Base-by-base conservation (phyloP, 75 land plant genomes). In the Adiantum capillusveneris region DNA sequence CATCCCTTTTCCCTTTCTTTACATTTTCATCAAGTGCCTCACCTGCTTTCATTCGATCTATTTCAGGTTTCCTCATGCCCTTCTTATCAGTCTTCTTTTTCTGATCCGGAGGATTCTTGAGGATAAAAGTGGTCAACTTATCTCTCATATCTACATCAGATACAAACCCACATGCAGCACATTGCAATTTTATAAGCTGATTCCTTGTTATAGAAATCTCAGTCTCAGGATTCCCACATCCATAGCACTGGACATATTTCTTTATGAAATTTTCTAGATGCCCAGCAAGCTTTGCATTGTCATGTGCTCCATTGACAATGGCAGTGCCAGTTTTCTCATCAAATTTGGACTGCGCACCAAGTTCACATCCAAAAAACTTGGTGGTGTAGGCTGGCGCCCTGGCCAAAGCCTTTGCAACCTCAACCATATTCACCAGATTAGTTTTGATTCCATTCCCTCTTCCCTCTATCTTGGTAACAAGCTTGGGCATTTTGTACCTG, bases 111-210 rank as follows among this genome's bases (percentile, higher is more conserved):
- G 97, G 97, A 41, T 92, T 92, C 80, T 92, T 92, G 44, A 92
- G 56, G 27, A 92, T 92, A 56, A 92, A 92, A 0, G 84, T 82
- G 1, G 86, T 92, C 36, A 92, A 77, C 74, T 88, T 92, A 60
- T 92, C 97, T 54, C 95, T 86, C 97, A 92, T 92, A 53, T 92
- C 97, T 5, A 92, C 97, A 78, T 79, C 89, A 1, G 97, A 92
- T 1, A 85, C 18, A 60, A 60, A 83, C 0, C 97, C 97, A 83
- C 97, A 92, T 1, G 97, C 97, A 54, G 97, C 90, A 75, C 97
- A 92, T 53, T 92, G 82, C 36, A 92, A 58, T 14, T 70, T 70
- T 29, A 92, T 77, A 77, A 83, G 77, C 72, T 88, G 90, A 0
- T 71, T 73, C 73, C 85, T 92, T 17, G 84, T 75, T 42, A 92